Evolutionary conservation across 2,329 filamentous ascomycete species (phyloP), one percentile per base, ranked within the genome.

Genomic region (Colletotrichum sp.): DNA sequence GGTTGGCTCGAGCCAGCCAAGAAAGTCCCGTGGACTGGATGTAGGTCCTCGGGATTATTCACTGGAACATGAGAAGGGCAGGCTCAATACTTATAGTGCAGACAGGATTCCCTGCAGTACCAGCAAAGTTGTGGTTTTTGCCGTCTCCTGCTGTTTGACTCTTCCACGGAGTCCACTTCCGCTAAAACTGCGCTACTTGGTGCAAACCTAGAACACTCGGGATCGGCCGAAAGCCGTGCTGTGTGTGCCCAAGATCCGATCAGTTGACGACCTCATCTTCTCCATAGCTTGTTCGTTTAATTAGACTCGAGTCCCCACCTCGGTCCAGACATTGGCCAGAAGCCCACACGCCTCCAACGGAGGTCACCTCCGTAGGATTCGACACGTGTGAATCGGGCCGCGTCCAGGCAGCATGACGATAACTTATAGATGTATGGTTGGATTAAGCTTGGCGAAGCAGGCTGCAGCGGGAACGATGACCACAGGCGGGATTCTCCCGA

Each of bases 81-180:
- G 12, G n/a, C n/a, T 9, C 1, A 4, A 52, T 13, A 21, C 5
- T 21, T 4, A 21, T 21, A 2, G 1, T 21, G 5, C 43, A 52
- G 3, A 52, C 0, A 21, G n/a, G 0, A 52, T 21, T 7, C 43
- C 43, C 2, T 21, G 5, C 43, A 13, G n/a, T 52, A 13, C 10
- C 43, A 52, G 5, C n/a, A 12, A 21, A 7, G 18, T 21, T 18
- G 0, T 52, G 5, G 3, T 52, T 52, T 13, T 12, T 21, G 43
- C 0, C 4, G 10, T 21, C 43, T 21, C 43, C 43, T 21, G n/a
- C 43, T 52, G 43, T 13, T 13, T 13, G 12, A 0, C n/a, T 52
- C 3, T 21, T 3, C 12, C n/a, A 21, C 10, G 43, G 43, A 21
- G 43, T 2, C 3, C 43, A 52, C n/a, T 21, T 21, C 18, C 43